These are phyloP conservation scores for Acacia acuminata DNA, from an alignment of 306 rosid species.

Conservation along the genomic window DNA sequence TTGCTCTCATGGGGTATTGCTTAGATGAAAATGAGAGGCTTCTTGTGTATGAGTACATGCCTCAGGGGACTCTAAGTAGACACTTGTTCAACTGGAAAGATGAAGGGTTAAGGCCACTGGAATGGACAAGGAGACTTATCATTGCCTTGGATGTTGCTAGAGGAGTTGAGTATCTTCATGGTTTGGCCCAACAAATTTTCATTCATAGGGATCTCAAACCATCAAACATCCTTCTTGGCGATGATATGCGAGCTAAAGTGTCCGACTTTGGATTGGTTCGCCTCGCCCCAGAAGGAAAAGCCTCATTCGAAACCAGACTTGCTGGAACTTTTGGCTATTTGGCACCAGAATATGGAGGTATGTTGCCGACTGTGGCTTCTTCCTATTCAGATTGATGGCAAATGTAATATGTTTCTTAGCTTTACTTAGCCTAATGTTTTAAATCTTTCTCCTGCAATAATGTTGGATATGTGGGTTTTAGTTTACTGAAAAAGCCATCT, in stretches of 20 bases:
- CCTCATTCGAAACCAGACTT: conserved; percentile 74
- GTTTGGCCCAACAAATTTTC: conserved; percentile 76
- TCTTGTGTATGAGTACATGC: conserved; percentile 89
- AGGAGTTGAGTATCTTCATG: conserved; percentile 87
- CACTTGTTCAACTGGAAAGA: conserved; percentile 61
- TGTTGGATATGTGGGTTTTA: background rate
- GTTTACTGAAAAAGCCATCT: background rate
- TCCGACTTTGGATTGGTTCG: conserved; percentile 95
- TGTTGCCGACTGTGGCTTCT: background rate
- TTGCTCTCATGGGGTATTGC: conserved; percentile 91
- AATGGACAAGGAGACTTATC: conserved; percentile 75
- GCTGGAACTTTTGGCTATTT: conserved; percentile 97
- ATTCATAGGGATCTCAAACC: conserved; percentile 96
- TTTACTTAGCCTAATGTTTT: background rate
- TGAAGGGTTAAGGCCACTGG: conserved; percentile 64
- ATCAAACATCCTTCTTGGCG: conserved; percentile 91
- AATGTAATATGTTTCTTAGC: background rate
- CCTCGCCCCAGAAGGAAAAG: conserved; percentile 88
- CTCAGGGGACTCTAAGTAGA: conserved; percentile 75
- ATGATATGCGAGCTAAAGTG: conserved; percentile 87
- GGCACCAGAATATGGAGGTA: conserved; percentile 97
- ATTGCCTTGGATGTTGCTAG: conserved; percentile 94
- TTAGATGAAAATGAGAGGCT: conserved; percentile 85
- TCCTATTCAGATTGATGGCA: background rate
- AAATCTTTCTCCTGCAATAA: background rate